Conservation (phyloP, 371 early-diverging fungal genomes). For the Rhizopus stolonifer region DNA sequence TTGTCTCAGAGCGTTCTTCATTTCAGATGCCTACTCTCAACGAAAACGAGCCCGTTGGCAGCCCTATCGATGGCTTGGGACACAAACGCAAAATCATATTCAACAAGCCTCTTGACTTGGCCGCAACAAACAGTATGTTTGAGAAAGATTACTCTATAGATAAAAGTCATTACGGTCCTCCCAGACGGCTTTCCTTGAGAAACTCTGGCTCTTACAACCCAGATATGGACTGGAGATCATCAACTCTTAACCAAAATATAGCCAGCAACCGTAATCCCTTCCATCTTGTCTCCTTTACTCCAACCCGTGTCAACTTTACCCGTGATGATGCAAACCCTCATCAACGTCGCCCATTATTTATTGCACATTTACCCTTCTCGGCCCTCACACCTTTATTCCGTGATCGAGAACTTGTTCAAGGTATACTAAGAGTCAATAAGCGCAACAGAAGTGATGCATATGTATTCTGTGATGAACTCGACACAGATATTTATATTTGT, state of each 20-base stretch:
- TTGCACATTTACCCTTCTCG: conserved; percentile 55
- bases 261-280: conserved; percentile 16
- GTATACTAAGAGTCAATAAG: conserved; percentile 80
- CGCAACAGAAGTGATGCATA: conserved; percentile 80
- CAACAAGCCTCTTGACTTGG: conserved; percentile 42
- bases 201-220: conserved; percentile 30
- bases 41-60: conserved; percentile 25
- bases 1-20: conserved; percentile 6
- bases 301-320: conserved; percentile 41
- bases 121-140: not conserved
- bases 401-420: conserved; percentile 53
- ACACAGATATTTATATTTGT: conserved; percentile 71
- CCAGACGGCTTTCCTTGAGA: not conserved
- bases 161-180: not conserved
- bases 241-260: not conserved
- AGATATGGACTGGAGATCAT: conserved; percentile 39
- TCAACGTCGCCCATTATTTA: conserved; percentile 53
- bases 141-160: not conserved
- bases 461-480: conserved; percentile 68
- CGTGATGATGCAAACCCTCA: conserved; percentile 18
- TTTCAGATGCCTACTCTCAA: conserved; percentile 24
- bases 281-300: conserved; percentile 45
- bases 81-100: conserved; percentile 20
- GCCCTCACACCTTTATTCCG: conserved; percentile 50
- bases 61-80: not conserved